These are phyloP conservation scores for Rhodofomes roseus DNA, from an alignment of 1,284 basidiomycete species.

Conservation along the genomic window DNA sequence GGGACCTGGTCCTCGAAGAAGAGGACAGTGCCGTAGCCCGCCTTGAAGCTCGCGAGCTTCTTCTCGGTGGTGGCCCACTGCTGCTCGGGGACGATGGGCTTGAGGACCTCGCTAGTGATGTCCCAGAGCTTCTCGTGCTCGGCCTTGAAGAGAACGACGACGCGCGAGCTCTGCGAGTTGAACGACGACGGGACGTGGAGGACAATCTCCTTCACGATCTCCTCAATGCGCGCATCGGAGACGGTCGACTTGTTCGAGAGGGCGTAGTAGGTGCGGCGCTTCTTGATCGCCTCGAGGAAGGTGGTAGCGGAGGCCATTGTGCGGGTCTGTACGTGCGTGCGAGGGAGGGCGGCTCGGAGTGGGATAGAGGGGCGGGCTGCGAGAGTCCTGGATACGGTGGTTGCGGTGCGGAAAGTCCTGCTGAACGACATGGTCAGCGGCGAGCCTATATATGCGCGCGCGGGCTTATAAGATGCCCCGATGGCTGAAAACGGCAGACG, in stretches of 20 bases:
- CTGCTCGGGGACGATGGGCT: conserved; percentile 19
- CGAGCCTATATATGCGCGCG: not conserved
- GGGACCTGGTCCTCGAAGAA: conserved; percentile 23
- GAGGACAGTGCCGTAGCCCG: conserved; percentile 23
- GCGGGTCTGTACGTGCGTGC: conserved; percentile 4
- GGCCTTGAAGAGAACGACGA: conserved; percentile 19
- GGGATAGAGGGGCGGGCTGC: not conserved
- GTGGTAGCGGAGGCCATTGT: conserved; percentile 18
- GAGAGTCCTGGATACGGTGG: not conserved
- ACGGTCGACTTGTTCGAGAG: conserved; percentile 19
- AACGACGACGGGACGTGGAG: conserved; percentile 23
- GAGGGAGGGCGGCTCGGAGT: not conserved
- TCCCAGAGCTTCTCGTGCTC: conserved; percentile 27
- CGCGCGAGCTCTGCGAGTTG: conserved; percentile 23
- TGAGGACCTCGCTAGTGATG: conserved; percentile 20
- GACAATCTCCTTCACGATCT: conserved; percentile 19
- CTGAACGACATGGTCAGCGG: not conserved
- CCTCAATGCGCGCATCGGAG: conserved; percentile 21
- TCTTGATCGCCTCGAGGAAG: conserved; percentile 22
- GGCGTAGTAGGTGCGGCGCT: conserved; percentile 21
- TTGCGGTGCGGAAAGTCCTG: conserved; percentile 3
- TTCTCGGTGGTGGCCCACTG: conserved; percentile 19
- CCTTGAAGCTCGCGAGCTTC: conserved; percentile 19
- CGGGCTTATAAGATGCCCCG: not conserved
- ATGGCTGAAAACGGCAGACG: not conserved